phyloP scores from a whole-genome alignment of 1,284 basidiomycete species.

The Tilletiopsis washingtonensis region DNA sequence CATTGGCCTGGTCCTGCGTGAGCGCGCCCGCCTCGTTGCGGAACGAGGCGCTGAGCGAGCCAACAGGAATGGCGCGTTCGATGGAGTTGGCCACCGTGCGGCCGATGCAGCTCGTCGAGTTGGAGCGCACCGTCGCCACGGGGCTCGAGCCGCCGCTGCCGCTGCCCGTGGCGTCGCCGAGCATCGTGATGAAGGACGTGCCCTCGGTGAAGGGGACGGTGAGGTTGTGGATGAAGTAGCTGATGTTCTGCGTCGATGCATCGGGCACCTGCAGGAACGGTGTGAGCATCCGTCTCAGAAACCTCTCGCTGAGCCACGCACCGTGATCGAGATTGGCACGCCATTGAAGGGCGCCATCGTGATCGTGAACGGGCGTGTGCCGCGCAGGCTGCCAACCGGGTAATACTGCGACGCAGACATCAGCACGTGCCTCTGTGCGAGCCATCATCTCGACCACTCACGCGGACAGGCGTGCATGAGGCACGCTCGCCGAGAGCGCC shows the following conservation, averaged over 20 bases:
- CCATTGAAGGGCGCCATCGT: slow-evolving; percentile 20
- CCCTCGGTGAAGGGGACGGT: slow-evolving; percentile 19
- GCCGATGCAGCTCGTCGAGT: slow-evolving; percentile 10
- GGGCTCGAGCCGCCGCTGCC: slow-evolving; percentile 22
- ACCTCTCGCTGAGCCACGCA: no score
- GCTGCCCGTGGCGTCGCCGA: slow-evolving; percentile 21
- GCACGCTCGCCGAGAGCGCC: background rate
- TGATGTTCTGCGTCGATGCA: slow-evolving; percentile 13
- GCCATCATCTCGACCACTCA: background rate
- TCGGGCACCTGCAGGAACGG: slow-evolving; percentile 22
- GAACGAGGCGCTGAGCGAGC: slow-evolving; percentile 15
- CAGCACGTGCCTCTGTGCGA: background rate
- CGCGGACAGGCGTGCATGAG: background rate
- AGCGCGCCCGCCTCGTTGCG: slow-evolving; percentile 23
- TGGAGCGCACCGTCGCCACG: slow-evolving; percentile 17
- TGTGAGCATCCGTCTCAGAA: no score
- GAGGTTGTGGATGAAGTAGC: slow-evolving; percentile 16
- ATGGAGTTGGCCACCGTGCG: slow-evolving; percentile 2
- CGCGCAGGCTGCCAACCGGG: slow-evolving; percentile 22
- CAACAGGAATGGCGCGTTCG: slow-evolving; percentile 10
- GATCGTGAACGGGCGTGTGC: slow-evolving; percentile 28
- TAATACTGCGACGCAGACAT: slow-evolving; percentile 10
- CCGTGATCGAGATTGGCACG: slow-evolving; percentile 15
- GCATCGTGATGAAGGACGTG: slow-evolving; percentile 24
- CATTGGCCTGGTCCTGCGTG: background rate